These are phyloP conservation scores for Fusarium newnesense DNA, from an alignment of 2,329 filamentous ascomycete species.

Conservation along the genomic window DNA sequence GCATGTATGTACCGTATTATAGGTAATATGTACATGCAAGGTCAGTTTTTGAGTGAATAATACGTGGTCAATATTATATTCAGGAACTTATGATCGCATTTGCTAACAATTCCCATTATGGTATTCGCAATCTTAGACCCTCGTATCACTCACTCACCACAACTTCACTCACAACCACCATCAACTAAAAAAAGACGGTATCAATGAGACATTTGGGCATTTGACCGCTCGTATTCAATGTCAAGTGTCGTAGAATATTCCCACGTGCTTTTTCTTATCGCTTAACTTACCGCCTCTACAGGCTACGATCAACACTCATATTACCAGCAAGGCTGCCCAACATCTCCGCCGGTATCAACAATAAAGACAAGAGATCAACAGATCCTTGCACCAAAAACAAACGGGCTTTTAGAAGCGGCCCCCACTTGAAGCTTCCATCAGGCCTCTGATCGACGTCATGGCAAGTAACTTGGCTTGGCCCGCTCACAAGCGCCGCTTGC, in stretches of 20 bases:
- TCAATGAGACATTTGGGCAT: not conserved
- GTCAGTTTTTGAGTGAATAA: not conserved
- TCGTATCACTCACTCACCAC: not conserved
- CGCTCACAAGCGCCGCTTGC: constrained; percentile 27
- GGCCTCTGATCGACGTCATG: constrained; percentile 42
- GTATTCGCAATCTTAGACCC: constrained; percentile 14
- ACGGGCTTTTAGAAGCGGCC: constrained; percentile 13
- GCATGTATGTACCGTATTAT: not conserved
- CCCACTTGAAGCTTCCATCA: constrained; percentile 28
- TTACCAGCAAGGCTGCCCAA: constrained; percentile 9
- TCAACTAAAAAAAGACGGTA: not conserved
- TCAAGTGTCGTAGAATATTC: constrained; percentile 1
- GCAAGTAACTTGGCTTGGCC: constrained; percentile 22
- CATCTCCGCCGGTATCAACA: constrained; percentile 15
- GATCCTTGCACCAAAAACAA: constrained; percentile 24
- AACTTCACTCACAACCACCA: not conserved
- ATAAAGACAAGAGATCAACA: not conserved
- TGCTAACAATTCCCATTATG: constrained; percentile 12
- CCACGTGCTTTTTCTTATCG: constrained; percentile 24
- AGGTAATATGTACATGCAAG: not conserved
- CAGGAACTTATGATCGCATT: constrained; percentile 11
- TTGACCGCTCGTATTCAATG: constrained; percentile 1
- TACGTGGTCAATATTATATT: not conserved
- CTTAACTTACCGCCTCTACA: constrained; percentile 6
- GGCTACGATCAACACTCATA: constrained; percentile 26